These are phyloP conservation scores for Stagonosporopsis tanaceti DNA, from an alignment of 2,329 filamentous ascomycete genomes.

Conservation along the genomic window DNA sequence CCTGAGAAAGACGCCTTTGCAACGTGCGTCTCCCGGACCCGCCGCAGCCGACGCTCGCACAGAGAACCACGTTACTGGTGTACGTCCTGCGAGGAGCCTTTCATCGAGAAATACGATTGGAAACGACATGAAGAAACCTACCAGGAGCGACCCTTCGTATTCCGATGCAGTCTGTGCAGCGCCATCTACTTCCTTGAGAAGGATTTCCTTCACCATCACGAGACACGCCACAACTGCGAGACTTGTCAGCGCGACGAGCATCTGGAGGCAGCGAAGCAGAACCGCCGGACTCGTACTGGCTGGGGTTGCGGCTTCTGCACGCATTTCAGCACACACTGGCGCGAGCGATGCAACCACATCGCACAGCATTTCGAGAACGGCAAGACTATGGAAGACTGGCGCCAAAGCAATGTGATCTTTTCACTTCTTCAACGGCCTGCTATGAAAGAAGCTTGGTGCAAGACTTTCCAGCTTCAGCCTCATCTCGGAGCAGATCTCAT, in stretches of 20 bases:
- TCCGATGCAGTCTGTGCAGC: slow-evolving; percentile 69
- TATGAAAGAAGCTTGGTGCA: slow-evolving; percentile 64
- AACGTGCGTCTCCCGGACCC: slow-evolving; percentile 40
- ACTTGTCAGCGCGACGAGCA: slow-evolving; percentile 60
- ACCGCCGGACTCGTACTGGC: slow-evolving; percentile 57
- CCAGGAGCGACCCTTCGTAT: slow-evolving; percentile 71
- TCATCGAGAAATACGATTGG: slow-evolving; percentile 73
- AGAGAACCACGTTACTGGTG: slow-evolving; percentile 47
- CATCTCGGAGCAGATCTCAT: slow-evolving; percentile 22
- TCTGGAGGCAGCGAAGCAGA: slow-evolving; percentile 51
- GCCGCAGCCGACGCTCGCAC: slow-evolving; percentile 29
- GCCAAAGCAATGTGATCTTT: slow-evolving; percentile 70
- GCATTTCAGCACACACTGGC: slow-evolving; percentile 66
- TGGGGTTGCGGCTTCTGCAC: slow-evolving; percentile 74
- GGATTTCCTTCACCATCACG: slow-evolving; percentile 71
- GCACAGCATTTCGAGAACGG: slow-evolving; percentile 67
- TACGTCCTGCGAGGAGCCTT: slow-evolving; percentile 64
- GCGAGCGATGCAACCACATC: slow-evolving; percentile 71
- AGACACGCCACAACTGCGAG: slow-evolving; percentile 66
- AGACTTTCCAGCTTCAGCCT: slow-evolving; percentile 28
- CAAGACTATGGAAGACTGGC: slow-evolving; percentile 69
- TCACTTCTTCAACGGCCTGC: slow-evolving; percentile 69
- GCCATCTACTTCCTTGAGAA: slow-evolving; percentile 71
- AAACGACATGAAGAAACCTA: slow-evolving; percentile 73
- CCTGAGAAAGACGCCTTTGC: slow-evolving; percentile 35